These are phyloP conservation scores for Trametes gibbosa DNA, from an alignment of 768 basidiomycete genomes.

Conservation along the genomic window DNA sequence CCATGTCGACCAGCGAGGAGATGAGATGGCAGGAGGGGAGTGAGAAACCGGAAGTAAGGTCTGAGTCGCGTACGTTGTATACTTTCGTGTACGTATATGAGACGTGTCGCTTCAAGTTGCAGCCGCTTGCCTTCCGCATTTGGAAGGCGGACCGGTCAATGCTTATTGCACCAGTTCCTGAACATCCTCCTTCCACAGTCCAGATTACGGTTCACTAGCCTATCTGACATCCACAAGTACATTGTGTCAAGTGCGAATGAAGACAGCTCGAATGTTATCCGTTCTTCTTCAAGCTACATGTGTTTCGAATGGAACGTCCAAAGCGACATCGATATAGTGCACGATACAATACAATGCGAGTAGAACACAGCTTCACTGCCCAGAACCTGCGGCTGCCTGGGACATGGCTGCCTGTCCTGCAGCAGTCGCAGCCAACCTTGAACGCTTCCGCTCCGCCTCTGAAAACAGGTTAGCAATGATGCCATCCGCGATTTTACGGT, in stretches of 20 bases:
- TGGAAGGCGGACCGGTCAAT: neutral
- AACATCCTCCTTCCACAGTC: too few relatives aligned
- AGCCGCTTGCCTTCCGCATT: slow-evolving; percentile 6
- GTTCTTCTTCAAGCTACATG: neutral
- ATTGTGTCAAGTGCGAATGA: neutral
- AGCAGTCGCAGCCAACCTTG: slow-evolving; percentile 86
- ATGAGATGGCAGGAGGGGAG: neutral
- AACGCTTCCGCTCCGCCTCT: slow-evolving; percentile 95
- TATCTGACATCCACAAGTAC: too few relatives aligned
- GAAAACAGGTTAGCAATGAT: slow-evolving; percentile 23
- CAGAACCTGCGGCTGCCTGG: slow-evolving; percentile 46
- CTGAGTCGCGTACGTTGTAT: neutral
- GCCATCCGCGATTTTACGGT: neutral
- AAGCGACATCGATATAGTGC: neutral
- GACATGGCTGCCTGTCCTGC: slow-evolving; percentile 89
- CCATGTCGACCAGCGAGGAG: slow-evolving; percentile 1
- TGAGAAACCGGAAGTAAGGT: neutral
- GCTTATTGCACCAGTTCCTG: slow-evolving; percentile 11
- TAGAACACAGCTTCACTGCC: slow-evolving; percentile 29
- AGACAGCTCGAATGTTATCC: too few relatives aligned
- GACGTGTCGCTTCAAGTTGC: slow-evolving; percentile 12
- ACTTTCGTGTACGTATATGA: slow-evolving; percentile 3
- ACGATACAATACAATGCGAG: slow-evolving; percentile 16
- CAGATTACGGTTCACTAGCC: too few relatives aligned
- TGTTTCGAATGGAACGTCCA: neutral